phyloP scores from a whole-genome alignment of 2,329 filamentous ascomycete genomes.

The Magnaporthiopsis incrustans region DNA sequence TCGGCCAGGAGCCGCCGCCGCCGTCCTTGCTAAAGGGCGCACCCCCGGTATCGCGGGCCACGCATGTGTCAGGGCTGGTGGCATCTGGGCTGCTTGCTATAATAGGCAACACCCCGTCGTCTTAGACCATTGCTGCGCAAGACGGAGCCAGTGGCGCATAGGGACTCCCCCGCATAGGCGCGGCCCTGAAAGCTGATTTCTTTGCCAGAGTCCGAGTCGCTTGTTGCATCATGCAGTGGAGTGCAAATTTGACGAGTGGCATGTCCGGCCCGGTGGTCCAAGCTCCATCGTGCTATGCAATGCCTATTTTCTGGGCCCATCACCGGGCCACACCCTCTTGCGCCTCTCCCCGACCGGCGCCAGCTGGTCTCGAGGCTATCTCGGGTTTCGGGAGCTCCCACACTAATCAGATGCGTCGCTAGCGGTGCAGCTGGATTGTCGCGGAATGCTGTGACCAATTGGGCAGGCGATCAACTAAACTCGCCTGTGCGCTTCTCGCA shows the following conservation, averaged over 20 bases:
- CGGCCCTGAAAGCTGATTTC: background rate
- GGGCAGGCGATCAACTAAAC: too few relatives aligned
- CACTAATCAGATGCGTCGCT: too few relatives aligned
- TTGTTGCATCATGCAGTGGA: background rate
- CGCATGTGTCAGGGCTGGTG: background rate
- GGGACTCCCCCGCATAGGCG: background rate
- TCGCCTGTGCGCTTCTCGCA: too few relatives aligned
- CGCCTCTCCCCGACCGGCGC: too few relatives aligned
- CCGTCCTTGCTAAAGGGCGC: background rate
- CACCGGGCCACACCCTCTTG: too few relatives aligned
- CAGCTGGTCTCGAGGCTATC: too few relatives aligned
- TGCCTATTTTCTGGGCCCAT: too few relatives aligned
- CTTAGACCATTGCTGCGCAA: background rate
- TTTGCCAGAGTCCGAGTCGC: background rate
- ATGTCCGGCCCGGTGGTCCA: background rate
- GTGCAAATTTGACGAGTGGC: background rate
- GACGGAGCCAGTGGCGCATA: background rate
- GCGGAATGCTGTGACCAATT: too few relatives aligned
- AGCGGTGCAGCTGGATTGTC: too few relatives aligned
- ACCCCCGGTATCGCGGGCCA: background rate
- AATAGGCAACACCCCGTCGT: background rate
- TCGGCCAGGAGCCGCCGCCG: background rate
- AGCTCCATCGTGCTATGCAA: background rate
- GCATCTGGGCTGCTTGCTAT: background rate
- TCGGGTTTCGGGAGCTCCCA: too few relatives aligned